phyloP scores from a whole-genome alignment of 371 early-diverging fungal genomes.

The Syncephalis plumigaleata region DNA sequence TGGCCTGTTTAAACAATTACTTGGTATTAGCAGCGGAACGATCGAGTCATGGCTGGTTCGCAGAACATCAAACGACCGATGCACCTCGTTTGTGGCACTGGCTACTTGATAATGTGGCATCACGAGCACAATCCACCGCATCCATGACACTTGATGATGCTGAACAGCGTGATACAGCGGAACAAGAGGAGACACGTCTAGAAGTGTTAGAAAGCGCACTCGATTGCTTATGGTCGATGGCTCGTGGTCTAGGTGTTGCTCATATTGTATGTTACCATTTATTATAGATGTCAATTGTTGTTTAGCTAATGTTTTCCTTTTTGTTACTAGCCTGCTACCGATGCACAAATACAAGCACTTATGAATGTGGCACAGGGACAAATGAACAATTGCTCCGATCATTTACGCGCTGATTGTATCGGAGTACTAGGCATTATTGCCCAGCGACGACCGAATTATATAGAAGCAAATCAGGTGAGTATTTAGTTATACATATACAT shows the following conservation, averaged over 20 bases:
- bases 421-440: constrained; percentile 61
- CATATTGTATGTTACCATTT: constrained; percentile 3
- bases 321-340: constrained; percentile 12
- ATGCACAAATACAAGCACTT: constrained; percentile 3
- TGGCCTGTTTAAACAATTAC: constrained; percentile 61
- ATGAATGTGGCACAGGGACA: background rate
- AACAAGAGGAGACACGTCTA: background rate
- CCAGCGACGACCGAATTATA: constrained; percentile 39
- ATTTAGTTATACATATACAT: too few species aligned
- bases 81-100: constrained; percentile 41
- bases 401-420: constrained; percentile 47
- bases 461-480: constrained; percentile 43
- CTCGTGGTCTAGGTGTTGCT: constrained; percentile 37
- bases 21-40: constrained; percentile 48
- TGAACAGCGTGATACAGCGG: background rate
- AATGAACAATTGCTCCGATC: constrained; percentile 19
- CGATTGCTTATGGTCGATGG: constrained; percentile 57
- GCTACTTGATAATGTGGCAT: constrained; percentile 23
- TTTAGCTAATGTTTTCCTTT: too few species aligned
- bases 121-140: background rate
- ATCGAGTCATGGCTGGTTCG: constrained; percentile 46
- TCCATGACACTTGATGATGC: background rate
- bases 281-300: background rate
- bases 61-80: constrained; percentile 21
- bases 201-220: constrained; percentile 38